A percentile compares a stretch with the other conserved stretches of the same genome.
Evolutionary conservation across 345 rosid species (phyloP).

Genomic region (Hibiscus trionum): DNA sequence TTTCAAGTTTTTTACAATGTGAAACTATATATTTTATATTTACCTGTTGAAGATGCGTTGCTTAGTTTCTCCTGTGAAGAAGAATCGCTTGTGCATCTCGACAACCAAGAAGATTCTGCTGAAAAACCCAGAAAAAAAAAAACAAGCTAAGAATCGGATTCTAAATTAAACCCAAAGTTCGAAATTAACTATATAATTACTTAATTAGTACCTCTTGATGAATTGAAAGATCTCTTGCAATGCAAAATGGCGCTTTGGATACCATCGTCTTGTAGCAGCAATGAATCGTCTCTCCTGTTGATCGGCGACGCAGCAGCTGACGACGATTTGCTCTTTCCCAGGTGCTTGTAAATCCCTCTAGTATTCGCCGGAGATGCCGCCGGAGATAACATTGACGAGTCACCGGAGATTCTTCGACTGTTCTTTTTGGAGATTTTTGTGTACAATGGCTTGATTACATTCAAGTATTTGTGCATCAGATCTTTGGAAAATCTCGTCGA

Average conservation of each 20-base stretch:
- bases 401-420: conserved; percentile 18
- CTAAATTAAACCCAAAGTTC: background rate
- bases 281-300: conserved; percentile 72
- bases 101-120: conserved; percentile 35
- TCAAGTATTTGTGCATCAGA: conserved; percentile 44
- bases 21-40: too few species aligned
- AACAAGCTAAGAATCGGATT: too few species aligned
- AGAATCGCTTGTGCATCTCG: conserved; percentile 31
- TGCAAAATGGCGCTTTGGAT: conserved; percentile 93
- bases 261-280: conserved; percentile 79
- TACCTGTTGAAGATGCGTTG: conserved; percentile 43
- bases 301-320: conserved; percentile 54
- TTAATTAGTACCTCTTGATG: conserved; percentile 32
- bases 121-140: background rate
- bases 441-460: conserved; percentile 66
- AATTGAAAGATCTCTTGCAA: conserved; percentile 81
- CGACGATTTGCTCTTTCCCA: conserved; percentile 73
- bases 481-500: conserved; percentile 49
- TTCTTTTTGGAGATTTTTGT: conserved; percentile 37
- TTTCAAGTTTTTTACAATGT: too few species aligned
- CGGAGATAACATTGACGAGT: conserved; percentile 24
- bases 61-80: conserved; percentile 39
- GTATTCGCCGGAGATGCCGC: conserved; percentile 42
- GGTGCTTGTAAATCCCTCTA: conserved; percentile 32
- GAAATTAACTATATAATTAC: background rate